Conservation (phyloP, 2,329 filamentous ascomycete species). For the Xylaria digitata region DNA sequence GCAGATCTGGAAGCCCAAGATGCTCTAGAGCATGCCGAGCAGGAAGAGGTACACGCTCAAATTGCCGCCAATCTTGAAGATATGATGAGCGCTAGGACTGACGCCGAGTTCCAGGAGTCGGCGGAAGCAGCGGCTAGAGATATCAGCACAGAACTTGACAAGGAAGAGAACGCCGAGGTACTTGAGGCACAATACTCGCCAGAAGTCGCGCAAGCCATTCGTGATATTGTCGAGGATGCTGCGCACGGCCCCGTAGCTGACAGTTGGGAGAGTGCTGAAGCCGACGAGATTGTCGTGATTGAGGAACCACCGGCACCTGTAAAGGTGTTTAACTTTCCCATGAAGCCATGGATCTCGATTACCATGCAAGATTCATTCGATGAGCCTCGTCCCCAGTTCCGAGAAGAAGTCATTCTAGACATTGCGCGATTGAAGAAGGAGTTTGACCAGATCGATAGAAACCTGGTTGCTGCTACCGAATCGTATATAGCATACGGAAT, state of each 20-base stretch:
- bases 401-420: constrained; percentile 85
- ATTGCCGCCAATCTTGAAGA: constrained; percentile 62
- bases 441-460: constrained; percentile 96
- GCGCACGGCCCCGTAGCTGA: constrained; percentile 76
- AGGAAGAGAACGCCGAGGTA: constrained; percentile 62
- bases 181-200: constrained; percentile 65
- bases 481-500: constrained; percentile 95
- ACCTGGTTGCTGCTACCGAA: constrained; percentile 87
- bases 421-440: constrained; percentile 97
- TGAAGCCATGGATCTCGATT: constrained; percentile 96
- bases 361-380: constrained; percentile 70
- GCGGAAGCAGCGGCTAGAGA: constrained; percentile 59
- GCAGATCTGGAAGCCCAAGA: constrained; percentile 69
- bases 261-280: constrained; percentile 90
- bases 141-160: constrained; percentile 66
- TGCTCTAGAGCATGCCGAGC: constrained; percentile 68
- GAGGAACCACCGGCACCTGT: constrained; percentile 76
- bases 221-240: constrained; percentile 65
- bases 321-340: constrained; percentile 92
- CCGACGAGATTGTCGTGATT: constrained; percentile 71
- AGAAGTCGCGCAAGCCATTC: constrained; percentile 62
- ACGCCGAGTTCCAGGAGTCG: constrained; percentile 65
- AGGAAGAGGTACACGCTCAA: constrained; percentile 60
- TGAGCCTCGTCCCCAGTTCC: constrained; percentile 71
- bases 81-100: constrained; percentile 62